Evolutionary conservation across 116 monocot genomes (phyloP).

Genomic region (Iris pallida): DNA sequence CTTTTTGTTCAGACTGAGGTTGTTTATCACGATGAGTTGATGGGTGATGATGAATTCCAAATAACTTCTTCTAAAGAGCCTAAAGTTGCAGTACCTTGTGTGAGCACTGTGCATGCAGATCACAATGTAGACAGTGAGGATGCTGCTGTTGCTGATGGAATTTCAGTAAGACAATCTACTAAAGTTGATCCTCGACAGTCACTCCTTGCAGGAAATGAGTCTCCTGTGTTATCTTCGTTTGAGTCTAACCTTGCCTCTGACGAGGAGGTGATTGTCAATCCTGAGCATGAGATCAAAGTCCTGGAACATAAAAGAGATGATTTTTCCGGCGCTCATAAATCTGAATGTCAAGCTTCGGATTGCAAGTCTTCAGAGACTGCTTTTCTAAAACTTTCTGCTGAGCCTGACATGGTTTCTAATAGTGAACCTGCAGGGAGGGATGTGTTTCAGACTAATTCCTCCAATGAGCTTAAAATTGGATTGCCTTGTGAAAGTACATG

Average conservation of each 20-base stretch:
- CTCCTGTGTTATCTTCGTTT: constrained; percentile 11
- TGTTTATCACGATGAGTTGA: constrained; percentile 3
- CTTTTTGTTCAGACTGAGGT: not conserved
- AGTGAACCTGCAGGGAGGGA: not conserved
- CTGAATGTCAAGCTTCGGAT: not conserved
- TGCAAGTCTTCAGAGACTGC: not conserved
- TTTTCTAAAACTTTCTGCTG: not conserved
- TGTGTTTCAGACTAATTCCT: not conserved
- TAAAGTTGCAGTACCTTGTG: not conserved
- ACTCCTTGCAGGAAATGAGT: constrained; percentile 2
- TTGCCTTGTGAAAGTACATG: not conserved
- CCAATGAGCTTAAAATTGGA: not conserved
- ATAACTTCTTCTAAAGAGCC: constrained; percentile 5
- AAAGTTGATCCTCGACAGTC: not conserved
- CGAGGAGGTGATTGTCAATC: not conserved
- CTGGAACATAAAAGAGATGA: not conserved
- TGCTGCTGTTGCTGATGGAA: not conserved
- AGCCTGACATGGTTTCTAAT: not conserved
- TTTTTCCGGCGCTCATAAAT: not conserved
- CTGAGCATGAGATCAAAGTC: constrained; percentile 1
- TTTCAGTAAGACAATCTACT: not conserved
- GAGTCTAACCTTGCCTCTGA: not conserved
- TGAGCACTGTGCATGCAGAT: not conserved
- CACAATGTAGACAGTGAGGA: not conserved
- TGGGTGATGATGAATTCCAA: not conserved